Evolutionary conservation across 495 filamentous ascomycete species (phyloP).

Genomic region (Geoglossum glabrum): DNA sequence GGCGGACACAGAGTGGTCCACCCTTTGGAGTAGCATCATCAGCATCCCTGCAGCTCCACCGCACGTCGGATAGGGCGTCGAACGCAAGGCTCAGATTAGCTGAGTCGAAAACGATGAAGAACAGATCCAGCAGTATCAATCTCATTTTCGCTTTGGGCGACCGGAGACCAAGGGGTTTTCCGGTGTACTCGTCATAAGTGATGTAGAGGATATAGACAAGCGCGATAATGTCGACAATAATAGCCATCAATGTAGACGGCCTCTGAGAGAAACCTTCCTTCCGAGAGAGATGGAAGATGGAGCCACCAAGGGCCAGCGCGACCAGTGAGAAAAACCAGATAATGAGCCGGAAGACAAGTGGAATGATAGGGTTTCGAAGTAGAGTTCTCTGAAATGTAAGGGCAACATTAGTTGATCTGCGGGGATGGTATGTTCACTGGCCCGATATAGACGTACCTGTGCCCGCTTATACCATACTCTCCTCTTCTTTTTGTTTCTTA

Average conservation of each 20-base stretch:
- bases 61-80: conserved; percentile 53
- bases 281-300: conserved; percentile 18
- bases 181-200: conserved; percentile 88
- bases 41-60: conserved; percentile 34
- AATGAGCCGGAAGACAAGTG: conserved; percentile 59
- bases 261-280: conserved; percentile 28
- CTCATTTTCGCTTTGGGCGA: conserved; percentile 65
- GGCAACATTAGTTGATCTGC: background rate
- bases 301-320: conserved; percentile 60
- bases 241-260: conserved; percentile 70
- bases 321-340: conserved; percentile 66
- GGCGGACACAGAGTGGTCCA: conserved; percentile 37
- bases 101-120: conserved; percentile 93
- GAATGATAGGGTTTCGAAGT: conserved; percentile 65
- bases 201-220: conserved; percentile 82
- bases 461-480: conserved; percentile 34
- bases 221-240: conserved; percentile 75
- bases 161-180: conserved; percentile 76
- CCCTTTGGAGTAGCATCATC: conserved; percentile 16
- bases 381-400: conserved; percentile 8
- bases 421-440: background rate
- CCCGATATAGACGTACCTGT: conserved; percentile 16
- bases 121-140: conserved; percentile 71
- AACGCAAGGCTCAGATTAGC: conserved; percentile 83
- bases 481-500: conserved; percentile 18